Percentiles rank a stretch among this genome's conserved stretches.
Evolutionary conservation across 139 green algal species (phyloP).

Genomic region (Parachlorella kessleri): DNA sequence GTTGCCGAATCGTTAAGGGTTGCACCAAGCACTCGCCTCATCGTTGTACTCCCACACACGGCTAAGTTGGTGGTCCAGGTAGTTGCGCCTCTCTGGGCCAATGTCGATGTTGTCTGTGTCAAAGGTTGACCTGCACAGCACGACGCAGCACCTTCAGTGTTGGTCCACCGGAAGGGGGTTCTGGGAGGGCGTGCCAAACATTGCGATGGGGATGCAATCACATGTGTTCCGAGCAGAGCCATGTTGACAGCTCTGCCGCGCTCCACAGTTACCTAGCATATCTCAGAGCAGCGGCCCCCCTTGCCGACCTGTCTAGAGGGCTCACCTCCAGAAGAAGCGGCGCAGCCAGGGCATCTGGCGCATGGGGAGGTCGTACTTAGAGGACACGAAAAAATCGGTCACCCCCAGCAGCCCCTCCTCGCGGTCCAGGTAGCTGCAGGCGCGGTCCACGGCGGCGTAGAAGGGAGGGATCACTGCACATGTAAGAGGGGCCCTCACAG

Average conservation of each 20-base stretch:
- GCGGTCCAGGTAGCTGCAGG: conserved; percentile 77
- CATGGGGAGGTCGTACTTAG: conserved; percentile 93
- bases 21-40: conserved; percentile 54
- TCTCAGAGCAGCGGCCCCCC: too few relatives aligned
- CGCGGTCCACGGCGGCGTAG: conserved; percentile 89
- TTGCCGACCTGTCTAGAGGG: too few relatives aligned
- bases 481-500: too few relatives aligned
- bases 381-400: conserved; percentile 92
- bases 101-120: conserved; percentile 97
- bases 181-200: too few relatives aligned
- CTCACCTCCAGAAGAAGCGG: conserved; percentile 94
- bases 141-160: too few relatives aligned
- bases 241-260: too few relatives aligned
- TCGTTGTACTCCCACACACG: conserved; percentile 91
- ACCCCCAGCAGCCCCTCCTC: conserved; percentile 88
- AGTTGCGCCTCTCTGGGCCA: conserved; percentile 90
- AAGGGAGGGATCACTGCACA: conserved; percentile 98
- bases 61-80: conserved; percentile 91
- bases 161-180: too few relatives aligned
- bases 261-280: too few relatives aligned
- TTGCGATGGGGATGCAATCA: too few relatives aligned
- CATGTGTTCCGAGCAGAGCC: too few relatives aligned
- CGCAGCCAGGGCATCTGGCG: conserved; percentile 87
- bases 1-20: too few relatives aligned
- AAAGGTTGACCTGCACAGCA: conserved; percentile 71